phyloP scores from a whole-genome alignment of 495 filamentous ascomycete genomes.

The Hypoxylon cercidicola region DNA sequence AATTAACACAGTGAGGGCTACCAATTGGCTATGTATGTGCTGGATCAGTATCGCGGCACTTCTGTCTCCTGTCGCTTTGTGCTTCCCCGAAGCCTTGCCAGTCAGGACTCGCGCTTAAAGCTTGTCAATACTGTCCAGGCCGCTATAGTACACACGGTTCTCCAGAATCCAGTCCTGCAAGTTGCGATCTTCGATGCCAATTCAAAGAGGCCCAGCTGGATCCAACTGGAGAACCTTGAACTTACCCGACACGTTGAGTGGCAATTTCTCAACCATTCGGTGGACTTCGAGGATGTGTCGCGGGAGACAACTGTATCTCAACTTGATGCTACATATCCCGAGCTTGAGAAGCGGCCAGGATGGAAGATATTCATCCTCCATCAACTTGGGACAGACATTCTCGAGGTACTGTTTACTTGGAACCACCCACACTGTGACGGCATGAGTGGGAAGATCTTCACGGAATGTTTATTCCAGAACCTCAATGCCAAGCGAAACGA shows the following conservation, averaged over 20 bases:
- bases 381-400: background rate
- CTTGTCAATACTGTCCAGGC: conserved; percentile 15
- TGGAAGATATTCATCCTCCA: conserved; percentile 45
- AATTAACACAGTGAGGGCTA: conserved; percentile 10
- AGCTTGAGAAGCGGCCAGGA: conserved; percentile 29
- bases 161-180: conserved; percentile 37
- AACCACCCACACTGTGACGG: conserved; percentile 46
- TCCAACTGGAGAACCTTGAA: conserved; percentile 36
- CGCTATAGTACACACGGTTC: conserved; percentile 27
- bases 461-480: conserved; percentile 33
- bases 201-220: conserved; percentile 26
- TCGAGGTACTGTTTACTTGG: conserved; percentile 43
- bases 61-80: conserved; percentile 32
- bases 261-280: background rate
- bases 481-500: conserved; percentile 23
- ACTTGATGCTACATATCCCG: conserved; percentile 23
- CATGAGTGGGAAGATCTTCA: conserved; percentile 44
- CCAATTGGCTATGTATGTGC: conserved; percentile 38
- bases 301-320: conserved; percentile 22
- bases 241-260: conserved; percentile 31
- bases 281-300: conserved; percentile 17
- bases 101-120: conserved; percentile 3
- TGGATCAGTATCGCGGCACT: conserved; percentile 38
- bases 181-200: conserved; percentile 35
- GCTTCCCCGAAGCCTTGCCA: conserved; percentile 18